A percentile compares a stretch with the other conserved stretches of the same genome.
Evolutionary conservation across 164 flowering plant species (phyloP).

Genomic region (Aristolochia contorta): DNA sequence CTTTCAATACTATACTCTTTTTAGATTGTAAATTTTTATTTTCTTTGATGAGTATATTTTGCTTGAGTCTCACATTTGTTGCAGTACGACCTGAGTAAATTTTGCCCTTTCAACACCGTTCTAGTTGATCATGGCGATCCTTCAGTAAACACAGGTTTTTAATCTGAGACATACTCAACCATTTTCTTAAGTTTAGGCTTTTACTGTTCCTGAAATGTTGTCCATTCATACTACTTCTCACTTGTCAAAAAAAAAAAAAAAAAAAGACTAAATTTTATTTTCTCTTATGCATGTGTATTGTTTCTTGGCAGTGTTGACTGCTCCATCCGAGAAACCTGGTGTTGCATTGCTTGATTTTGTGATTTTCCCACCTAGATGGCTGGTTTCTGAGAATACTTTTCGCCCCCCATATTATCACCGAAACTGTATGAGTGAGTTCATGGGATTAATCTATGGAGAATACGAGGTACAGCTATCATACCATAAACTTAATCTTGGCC

Average conservation of each 20-base stretch:
- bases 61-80: constrained; percentile 7
- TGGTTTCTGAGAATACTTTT: constrained; percentile 94
- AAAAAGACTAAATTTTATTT: too few relatives aligned
- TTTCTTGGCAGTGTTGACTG: constrained; percentile 64
- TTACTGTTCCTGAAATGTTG: background rate
- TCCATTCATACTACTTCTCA: background rate
- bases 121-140: constrained; percentile 88
- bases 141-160: constrained; percentile 83
- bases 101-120: constrained; percentile 91
- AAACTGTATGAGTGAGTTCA: constrained; percentile 96
- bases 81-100: constrained; percentile 87
- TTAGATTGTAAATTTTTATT: background rate
- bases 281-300: too few relatives aligned
- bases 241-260: too few relatives aligned
- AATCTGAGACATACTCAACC: background rate
- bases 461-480: constrained; percentile 52
- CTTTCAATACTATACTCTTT: background rate
- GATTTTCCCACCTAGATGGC: constrained; percentile 93
- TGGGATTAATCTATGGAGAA: constrained; percentile 84
- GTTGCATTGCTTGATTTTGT: constrained; percentile 97
- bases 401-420: constrained; percentile 97
- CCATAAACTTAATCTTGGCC: too few relatives aligned
- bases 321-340: constrained; percentile 90
- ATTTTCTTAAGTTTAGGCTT: background rate
- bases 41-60: background rate